phyloP scores from a whole-genome alignment of 2,329 filamentous ascomycete species.

The Pseudogymnoascus sp. region DNA sequence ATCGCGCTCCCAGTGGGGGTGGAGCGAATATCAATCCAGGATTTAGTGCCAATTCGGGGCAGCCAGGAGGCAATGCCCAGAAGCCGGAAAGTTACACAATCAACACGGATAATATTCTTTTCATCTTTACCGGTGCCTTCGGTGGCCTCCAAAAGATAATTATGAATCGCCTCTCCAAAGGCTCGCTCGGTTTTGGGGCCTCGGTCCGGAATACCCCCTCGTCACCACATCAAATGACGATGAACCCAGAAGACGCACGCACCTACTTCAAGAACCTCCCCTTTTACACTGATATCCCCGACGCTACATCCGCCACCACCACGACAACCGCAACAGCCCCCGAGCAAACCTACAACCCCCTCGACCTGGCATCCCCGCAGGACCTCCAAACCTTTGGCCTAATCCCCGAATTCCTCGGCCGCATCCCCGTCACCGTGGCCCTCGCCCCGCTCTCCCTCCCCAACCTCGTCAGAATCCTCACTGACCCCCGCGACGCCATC shows the following conservation, averaged over 20 bases:
- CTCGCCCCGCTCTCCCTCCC: constrained; percentile 62
- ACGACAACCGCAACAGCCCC: background rate
- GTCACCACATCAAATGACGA: constrained; percentile 42
- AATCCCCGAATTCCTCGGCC: constrained; percentile 92
- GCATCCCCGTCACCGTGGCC: constrained; percentile 82
- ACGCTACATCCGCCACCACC: background rate
- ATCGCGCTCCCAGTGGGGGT: constrained; percentile 11
- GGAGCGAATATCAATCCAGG: constrained; percentile 13
- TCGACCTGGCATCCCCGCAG: constrained; percentile 65
- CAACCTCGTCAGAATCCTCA: constrained; percentile 77
- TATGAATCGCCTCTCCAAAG: constrained; percentile 75
- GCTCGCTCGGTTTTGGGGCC: constrained; percentile 82
- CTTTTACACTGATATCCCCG: constrained; percentile 35
- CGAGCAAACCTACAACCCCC: constrained; percentile 28
- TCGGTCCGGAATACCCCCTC: constrained; percentile 55
- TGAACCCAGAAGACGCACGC: constrained; percentile 52
- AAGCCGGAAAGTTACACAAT: constrained; percentile 54
- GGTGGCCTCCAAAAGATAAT: constrained; percentile 84
- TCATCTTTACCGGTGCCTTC: constrained; percentile 94
- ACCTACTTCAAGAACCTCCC: constrained; percentile 49
- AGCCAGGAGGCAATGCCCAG: constrained; percentile 11
- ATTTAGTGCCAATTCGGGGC: constrained; percentile 13
- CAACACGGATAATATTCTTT: constrained; percentile 92
- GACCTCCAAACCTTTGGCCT: constrained; percentile 82
- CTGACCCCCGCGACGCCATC: constrained; percentile 82